Base-by-base conservation (phyloP, 129 eudicot species). In the Lonicera japonica region DNA sequence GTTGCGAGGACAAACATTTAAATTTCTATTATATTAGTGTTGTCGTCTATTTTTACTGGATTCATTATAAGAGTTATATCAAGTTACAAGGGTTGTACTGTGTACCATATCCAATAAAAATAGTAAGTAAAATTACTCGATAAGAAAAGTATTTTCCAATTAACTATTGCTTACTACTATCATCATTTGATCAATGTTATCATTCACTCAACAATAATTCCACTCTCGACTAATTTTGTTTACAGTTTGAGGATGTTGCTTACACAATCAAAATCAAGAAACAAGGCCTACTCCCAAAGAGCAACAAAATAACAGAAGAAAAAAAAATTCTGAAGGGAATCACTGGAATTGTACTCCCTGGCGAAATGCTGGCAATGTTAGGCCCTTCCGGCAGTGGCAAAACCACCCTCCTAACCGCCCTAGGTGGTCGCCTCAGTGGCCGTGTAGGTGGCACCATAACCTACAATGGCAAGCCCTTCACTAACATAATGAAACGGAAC, bases 351-450 rank as follows among this genome's bases (percentile, higher is more conserved):
- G 94, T 84, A 17, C 54, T 17, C 0, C 94, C 96, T 0, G 96
- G 96, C 12, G 96, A 88, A 79, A 55, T 88, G 83, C 65, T 88
- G 51, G 94, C 94, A 16, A 81, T 88, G 87, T 64, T 88, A 53
- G 96, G 96, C 69, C 96, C 96, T 8, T 88, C 96, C 0, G 96
- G 96, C 57, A 82, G 96, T 38, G 96, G 96, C 25, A 88, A 88
- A 62, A 84, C 96, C 2, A 88, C 96, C 9, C 86, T 87, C 7
- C 54, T 84, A 46, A 87, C 88, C 0, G 92, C 86, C 0, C 58
- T 89, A 15, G 95, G 88, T 0, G 90, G 97, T 56, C 75, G 86
- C 0, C 70, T 86, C 4, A 81, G 80, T 0, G 95, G 88, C 34
- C 73, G 52, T 23, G 89, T 81, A 0, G 70, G 71, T 0, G 97